These are phyloP conservation scores for Skeletonema tropicum DNA, from an alignment of 108 stramenopile species.

Conservation along the genomic window DNA sequence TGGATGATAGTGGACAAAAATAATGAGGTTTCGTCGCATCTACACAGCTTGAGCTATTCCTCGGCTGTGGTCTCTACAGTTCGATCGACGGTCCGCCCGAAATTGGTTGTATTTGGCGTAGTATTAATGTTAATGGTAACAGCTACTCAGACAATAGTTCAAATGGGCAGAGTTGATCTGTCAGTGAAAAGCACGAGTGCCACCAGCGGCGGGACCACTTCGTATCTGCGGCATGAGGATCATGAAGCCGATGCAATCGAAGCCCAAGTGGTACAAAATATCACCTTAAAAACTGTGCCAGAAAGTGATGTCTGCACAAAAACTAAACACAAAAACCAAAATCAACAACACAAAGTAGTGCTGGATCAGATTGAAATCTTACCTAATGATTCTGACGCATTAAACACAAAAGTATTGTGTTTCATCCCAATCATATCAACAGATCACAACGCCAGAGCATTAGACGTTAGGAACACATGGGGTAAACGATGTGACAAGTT, in stretches of 20 bases:
- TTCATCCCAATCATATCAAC: conserved; percentile 10
- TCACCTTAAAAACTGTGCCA: neutral
- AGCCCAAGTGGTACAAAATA: neutral
- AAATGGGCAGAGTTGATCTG: neutral
- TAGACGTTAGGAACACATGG: conserved; percentile 5
- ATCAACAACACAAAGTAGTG: neutral
- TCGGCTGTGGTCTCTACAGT: too few relatives aligned
- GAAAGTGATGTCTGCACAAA: neutral
- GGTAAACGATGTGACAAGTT: conserved; percentile 11
- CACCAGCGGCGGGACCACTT: neutral
- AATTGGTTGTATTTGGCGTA: neutral
- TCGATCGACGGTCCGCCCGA: neutral
- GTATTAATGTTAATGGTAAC: neutral
- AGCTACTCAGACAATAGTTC: neutral
- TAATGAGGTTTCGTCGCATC: neutral
- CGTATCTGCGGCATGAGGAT: neutral
- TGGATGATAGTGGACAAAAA: neutral
- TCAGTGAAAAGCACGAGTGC: neutral
- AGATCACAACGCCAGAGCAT: conserved; percentile 13
- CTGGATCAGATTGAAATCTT: conserved; percentile 6
- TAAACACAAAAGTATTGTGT: conserved; percentile 3
- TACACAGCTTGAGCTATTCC: neutral
- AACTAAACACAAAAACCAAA: neutral
- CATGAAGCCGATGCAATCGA: neutral
- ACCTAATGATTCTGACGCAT: neutral